phyloP scores from a whole-genome alignment of 2,329 filamentous ascomycete genomes.

The Bipolaris sorokiniana region DNA sequence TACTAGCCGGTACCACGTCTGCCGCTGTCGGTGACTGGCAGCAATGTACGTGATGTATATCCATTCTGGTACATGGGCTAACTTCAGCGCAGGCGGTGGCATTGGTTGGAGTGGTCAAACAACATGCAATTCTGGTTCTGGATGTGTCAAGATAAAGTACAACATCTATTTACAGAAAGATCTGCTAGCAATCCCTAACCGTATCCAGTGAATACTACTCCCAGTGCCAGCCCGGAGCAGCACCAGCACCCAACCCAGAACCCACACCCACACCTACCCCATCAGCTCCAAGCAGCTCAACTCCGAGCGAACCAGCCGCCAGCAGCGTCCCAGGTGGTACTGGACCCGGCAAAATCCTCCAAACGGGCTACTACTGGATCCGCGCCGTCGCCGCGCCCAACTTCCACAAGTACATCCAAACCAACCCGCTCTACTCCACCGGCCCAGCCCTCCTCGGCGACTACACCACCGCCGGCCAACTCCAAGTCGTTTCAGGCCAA shows the following conservation, averaged over 20 bases:
- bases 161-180: not conserved
- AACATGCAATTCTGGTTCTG: constrained; percentile 30
- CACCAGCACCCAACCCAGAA: constrained; percentile 16
- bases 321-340: constrained; percentile 36
- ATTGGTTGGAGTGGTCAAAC: constrained; percentile 35
- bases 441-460: constrained; percentile 60
- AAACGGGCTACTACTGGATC: constrained; percentile 63
- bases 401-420: constrained; percentile 55
- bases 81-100: constrained; percentile 38
- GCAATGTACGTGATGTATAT: constrained; percentile 35
- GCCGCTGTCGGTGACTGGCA: constrained; percentile 41
- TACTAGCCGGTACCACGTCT: constrained; percentile 31
- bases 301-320: constrained; percentile 24
- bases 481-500: constrained; percentile 62
- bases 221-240: constrained; percentile 51
- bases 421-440: constrained; percentile 46
- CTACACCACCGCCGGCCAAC: constrained; percentile 63
- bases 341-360: constrained; percentile 55
- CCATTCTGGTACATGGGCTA: not conserved
- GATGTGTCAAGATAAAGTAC: constrained; percentile 45
- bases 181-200: constrained; percentile 9
- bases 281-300: constrained; percentile 4
- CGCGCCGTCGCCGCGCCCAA: constrained; percentile 64
- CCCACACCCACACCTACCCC: not conserved
- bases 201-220: constrained; percentile 44